A percentile compares a stretch with the other conserved stretches of the same genome.
Evolutionary conservation across 352 stramenopile genomes (phyloP).

Genomic region (Elongisporangium anandrum): DNA sequence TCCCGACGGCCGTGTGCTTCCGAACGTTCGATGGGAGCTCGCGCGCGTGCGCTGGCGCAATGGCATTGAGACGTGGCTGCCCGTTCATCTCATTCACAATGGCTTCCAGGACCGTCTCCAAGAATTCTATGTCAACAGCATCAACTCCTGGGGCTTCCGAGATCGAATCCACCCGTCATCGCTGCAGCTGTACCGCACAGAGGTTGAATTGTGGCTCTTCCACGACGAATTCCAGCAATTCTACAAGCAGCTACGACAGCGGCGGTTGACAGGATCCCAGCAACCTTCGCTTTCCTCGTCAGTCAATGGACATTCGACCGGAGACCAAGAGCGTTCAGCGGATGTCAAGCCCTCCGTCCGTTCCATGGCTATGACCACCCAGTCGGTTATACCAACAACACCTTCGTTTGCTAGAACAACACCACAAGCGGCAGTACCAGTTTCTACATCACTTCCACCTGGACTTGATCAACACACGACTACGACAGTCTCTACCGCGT

Average conservation of each 20-base stretch:
- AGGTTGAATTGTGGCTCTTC: slow-evolving; percentile 73
- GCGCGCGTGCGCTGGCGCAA: slow-evolving; percentile 66
- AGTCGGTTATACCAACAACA: background rate
- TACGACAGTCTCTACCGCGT: background rate
- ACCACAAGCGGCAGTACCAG: background rate
- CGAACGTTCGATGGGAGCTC: slow-evolving; percentile 56
- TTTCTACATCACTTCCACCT: background rate
- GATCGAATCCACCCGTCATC: slow-evolving; percentile 35
- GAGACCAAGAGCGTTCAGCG: background rate
- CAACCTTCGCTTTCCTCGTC: background rate
- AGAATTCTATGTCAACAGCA: slow-evolving; percentile 71
- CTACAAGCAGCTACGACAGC: slow-evolving; percentile 35
- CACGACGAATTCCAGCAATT: slow-evolving; percentile 65
- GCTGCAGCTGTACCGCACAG: slow-evolving; percentile 36
- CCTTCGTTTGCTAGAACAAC: background rate
- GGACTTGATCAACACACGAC: background rate
- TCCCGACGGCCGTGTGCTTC: slow-evolving; percentile 6
- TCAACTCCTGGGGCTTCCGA: slow-evolving; percentile 72
- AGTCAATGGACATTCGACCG: background rate
- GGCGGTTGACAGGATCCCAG: slow-evolving; percentile 1
- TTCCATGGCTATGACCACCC: background rate
- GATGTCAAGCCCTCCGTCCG: background rate
- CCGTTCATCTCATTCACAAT: slow-evolving; percentile 48
- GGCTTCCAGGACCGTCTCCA: slow-evolving; percentile 44
- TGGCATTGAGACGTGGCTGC: slow-evolving; percentile 61